Base-by-base conservation (phyloP, 139 green algal genomes). In the Haematococcus sp. region DNA sequence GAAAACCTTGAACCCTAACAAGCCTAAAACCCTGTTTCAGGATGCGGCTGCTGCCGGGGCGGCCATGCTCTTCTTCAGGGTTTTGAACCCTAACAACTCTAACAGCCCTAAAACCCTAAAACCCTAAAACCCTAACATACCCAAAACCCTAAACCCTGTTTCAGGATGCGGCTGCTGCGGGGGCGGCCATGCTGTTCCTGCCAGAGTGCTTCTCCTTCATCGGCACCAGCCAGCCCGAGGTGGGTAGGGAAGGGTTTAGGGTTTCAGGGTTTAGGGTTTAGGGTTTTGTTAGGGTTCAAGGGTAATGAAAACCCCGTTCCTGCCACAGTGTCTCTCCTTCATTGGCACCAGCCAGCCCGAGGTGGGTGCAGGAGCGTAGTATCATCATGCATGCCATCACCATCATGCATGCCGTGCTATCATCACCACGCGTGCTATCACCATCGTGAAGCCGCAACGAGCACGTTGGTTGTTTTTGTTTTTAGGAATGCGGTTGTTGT, bases 201-300 rank as follows among this genome's bases (percentile, higher is more conserved):
- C 95, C 95, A 25, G 95, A 99, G 80, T 95, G 91, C 75, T 97
- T 94, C 77, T 88, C 86, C 9, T 97, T 97, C 77, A 91, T 99
- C 19, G 95, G 95, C 0, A 52, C 68, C 0, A 68, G 55, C 0
- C 80, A 79, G 51, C 43, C 35, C 25, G 77, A 88, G 74, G 81
- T 83, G 43, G 1, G 64, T 56, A 7, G 23, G 22, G 25, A 16
- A 13, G 17, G 30, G 16, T 51, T 9, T 9, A 43, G 1, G 0
- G 23, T 33, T 27, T 9, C 32, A 69, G 32, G 9, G 32, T 31
- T 35, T 20, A 33, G 23, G 19, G 58, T 23, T 35, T 13, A 2
- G 23, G 35, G 2, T 30, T 40, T 28, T 0, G 2, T 28, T 1
- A 40, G 40, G n/a, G 28, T 2, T 70, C 28, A 61, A 61, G 64